These are phyloP conservation scores for Leucocoprinus leucothites DNA, from an alignment of 768 basidiomycete species.

Conservation along the genomic window DNA sequence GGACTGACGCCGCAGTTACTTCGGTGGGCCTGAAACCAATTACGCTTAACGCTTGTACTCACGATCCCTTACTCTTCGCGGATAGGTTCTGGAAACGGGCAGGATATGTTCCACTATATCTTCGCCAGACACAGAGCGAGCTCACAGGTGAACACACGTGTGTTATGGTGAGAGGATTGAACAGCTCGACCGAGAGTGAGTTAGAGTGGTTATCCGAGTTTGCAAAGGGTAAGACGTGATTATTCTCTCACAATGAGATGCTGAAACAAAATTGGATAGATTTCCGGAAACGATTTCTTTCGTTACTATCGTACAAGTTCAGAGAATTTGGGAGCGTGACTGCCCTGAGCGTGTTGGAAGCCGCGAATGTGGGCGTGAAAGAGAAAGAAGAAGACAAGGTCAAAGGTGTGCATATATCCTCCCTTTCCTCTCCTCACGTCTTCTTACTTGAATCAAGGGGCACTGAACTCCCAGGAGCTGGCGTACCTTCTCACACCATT, in stretches of 20 bases:
- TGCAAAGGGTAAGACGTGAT: conserved; percentile 57
- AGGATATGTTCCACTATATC: conserved; percentile 87
- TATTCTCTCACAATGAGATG: not conserved
- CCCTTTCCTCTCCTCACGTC: not conserved
- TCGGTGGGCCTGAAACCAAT: conserved; percentile 54
- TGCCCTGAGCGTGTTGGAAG: conserved; percentile 85
- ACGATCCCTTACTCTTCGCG: not conserved
- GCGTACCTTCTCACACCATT: conserved; percentile 78
- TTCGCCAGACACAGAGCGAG: conserved; percentile 92
- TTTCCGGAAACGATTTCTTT: conserved; percentile 87
- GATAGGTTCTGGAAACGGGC: conserved; percentile 92
- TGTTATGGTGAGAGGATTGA: conserved; percentile 89
- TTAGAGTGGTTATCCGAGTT: conserved; percentile 89
- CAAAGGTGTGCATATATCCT: conserved; percentile 15
- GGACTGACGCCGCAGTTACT: conserved; percentile 87
- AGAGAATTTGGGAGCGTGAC: conserved; percentile 89
- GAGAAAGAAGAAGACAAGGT: conserved; percentile 38
- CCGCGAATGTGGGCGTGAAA: conserved; percentile 60
- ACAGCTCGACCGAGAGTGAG: conserved; percentile 57
- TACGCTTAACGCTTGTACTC: conserved; percentile 6
- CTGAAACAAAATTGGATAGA: conserved; percentile 44
- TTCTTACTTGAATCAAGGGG: conserved; percentile 18
- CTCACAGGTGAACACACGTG: conserved; percentile 96
- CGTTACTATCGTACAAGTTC: conserved; percentile 90
- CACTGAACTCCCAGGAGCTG: conserved; percentile 38